Percentiles rank a stretch among this genome's conserved stretches.
These are phyloP conservation scores for Persicaria maculosa DNA, from an alignment of 148 eudicot species.

Conservation along the genomic window DNA sequence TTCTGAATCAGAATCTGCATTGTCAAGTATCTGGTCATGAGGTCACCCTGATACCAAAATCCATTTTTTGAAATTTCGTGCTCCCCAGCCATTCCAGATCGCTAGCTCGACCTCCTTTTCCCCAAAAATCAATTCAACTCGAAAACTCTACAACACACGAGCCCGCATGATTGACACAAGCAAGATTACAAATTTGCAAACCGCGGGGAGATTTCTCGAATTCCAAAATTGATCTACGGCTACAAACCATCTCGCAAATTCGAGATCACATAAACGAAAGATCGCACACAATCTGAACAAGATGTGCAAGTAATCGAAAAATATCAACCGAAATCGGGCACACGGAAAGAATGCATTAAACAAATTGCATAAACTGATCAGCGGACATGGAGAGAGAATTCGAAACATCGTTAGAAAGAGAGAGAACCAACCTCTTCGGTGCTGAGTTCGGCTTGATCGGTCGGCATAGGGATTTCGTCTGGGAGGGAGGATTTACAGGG, in stretches of 20 bases:
- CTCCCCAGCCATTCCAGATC: background rate
- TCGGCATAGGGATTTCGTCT: constrained; percentile 22
- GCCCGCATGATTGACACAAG: background rate
- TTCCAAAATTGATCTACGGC: background rate
- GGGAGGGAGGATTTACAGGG: background rate
- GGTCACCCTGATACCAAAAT: background rate
- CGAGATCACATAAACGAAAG: background rate
- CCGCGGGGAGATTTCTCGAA: background rate
- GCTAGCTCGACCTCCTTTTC: background rate
- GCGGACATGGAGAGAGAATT: background rate
- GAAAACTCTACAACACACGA: background rate
- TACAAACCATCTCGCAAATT: background rate
- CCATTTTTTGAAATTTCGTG: background rate
- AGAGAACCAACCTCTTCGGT: constrained; percentile 35
- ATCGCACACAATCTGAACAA: constrained; percentile 4
- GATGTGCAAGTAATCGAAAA: background rate
- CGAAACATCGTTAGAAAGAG: background rate
- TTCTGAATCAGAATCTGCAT: background rate
- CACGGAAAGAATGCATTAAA: background rate
- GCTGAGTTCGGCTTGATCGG: constrained; percentile 50
- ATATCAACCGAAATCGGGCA: background rate
- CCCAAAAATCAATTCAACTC: background rate
- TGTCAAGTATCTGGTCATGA: background rate
- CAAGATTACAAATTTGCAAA: background rate
- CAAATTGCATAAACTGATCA: constrained; percentile 1